A percentile compares a stretch with the other conserved stretches of the same genome.
phyloP scores from a whole-genome alignment of 768 basidiomycete genomes.

The Mycena capillaripes region DNA sequence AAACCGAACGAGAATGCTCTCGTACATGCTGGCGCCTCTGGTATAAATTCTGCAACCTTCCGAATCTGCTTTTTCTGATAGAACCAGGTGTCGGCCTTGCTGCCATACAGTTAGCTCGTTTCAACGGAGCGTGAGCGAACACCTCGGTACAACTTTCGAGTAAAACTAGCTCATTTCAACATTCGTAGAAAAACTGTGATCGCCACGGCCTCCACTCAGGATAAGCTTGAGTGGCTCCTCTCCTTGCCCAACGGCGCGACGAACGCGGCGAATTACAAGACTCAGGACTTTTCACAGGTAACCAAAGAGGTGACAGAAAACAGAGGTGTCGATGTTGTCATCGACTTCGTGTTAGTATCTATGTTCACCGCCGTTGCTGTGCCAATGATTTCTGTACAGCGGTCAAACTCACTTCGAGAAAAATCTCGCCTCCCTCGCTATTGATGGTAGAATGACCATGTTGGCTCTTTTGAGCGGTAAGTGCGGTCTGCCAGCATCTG shows the following conservation, averaged over 20 bases:
- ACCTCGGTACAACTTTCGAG: slow-evolving; percentile 2
- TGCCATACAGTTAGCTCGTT: slow-evolving; percentile 87
- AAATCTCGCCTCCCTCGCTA: slow-evolving; percentile 77
- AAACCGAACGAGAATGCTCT: slow-evolving; percentile 82
- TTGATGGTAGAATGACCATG: slow-evolving; percentile 83
- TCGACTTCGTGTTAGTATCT: slow-evolving; percentile 76
- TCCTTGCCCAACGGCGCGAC: slow-evolving; percentile 78
- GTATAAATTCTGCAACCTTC: slow-evolving; percentile 6
- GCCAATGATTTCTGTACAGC: slow-evolving; percentile 1
- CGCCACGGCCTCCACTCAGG: slow-evolving; percentile 87
- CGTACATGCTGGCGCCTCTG: slow-evolving; percentile 92
- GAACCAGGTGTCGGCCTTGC: slow-evolving; percentile 80
- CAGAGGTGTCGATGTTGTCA: slow-evolving; percentile 84
- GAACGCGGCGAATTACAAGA: slow-evolving; percentile 87
- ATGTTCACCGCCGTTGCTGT: not conserved
- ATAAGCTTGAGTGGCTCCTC: slow-evolving; percentile 85
- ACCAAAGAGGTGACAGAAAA: slow-evolving; percentile 77
- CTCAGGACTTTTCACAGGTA: slow-evolving; percentile 81
- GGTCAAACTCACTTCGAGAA: slow-evolving; percentile 80
- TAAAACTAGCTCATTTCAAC: slow-evolving; percentile 11
- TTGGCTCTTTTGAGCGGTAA: slow-evolving; percentile 77
- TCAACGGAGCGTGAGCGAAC: slow-evolving; percentile 82
- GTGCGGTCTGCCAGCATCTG: slow-evolving; percentile 9
- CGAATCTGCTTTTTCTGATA: not conserved
- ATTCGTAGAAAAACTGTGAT: slow-evolving; percentile 73